Evolutionary conservation across 1,139 yeast species (phyloP), one percentile per base, ranked within the genome.

Genomic region (Pichia sp.): DNA sequence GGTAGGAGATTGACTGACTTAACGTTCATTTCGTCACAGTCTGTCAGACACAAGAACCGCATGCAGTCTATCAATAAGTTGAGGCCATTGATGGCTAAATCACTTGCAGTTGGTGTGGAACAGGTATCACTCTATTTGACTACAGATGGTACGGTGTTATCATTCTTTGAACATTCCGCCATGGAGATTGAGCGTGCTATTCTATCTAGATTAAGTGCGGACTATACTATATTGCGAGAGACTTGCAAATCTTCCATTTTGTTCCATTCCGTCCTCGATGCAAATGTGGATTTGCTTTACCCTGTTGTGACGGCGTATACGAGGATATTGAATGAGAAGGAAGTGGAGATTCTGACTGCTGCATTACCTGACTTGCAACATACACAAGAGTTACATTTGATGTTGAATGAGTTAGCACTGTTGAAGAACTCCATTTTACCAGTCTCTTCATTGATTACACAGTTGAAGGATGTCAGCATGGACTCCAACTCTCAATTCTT

Each of bases 301-400:
- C 74, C 75, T 7, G 70, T 80, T 29, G 64, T 82, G n/a, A 60
- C 74, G 1, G 74, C 74, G 9, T 79, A 74, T 50, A 64, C 73
- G 33, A 55, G 65, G 29, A 51, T 72, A 30, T 50, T 73, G 27
- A 63, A 62, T 36, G 72, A 67, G 37, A 61, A 71, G 18, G 76
- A 72, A 45, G 39, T 63, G n/a, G 72, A 70, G 32, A 70, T 72
- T 3, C 52, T 72, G 32, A 57, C 63, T 11, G 63, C 60, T 32
- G 17, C 41, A 13, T 31, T 44, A 19, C 77, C 79, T 1, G 66
- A 67, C 24, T 56, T 72, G 45, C 55, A 58, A 11, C 74, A 69
- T 41, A 71, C 77, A 1, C 64, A 68, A 33, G 69, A 70, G 21
- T 49, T 73, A 32, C 77, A 72, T 48, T 48, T 72, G 29, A 64